Evolutionary conservation across 2,329 filamentous ascomycete species (phyloP).

Genomic region (Colletotrichum abscissum): DNA sequence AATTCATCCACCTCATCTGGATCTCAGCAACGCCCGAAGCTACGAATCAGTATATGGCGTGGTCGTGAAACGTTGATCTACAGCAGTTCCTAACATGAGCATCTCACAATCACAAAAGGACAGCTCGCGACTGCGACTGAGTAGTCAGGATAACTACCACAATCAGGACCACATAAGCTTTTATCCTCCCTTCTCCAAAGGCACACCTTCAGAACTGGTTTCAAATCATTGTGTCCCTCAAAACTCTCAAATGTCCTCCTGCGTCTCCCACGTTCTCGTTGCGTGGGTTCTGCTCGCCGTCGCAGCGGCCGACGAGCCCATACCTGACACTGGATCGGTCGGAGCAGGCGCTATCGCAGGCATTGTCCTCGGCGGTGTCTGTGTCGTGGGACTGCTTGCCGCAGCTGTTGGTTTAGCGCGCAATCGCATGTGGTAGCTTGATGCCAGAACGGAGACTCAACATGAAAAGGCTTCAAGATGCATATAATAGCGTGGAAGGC

Average conservation of each 20-base stretch:
- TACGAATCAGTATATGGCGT: background rate
- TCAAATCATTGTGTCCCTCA: background rate
- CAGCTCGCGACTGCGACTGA: background rate
- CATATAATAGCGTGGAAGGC: no score
- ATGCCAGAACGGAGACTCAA: no score
- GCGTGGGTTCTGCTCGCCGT: background rate
- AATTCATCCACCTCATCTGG: no score
- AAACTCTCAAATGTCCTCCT: background rate
- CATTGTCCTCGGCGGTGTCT: conserved; percentile 4
- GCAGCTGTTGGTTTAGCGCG: background rate
- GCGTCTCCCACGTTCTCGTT: background rate
- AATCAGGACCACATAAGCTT: background rate
- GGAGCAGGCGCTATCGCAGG: background rate
- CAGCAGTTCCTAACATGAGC: background rate
- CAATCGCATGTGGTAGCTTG: background rate
- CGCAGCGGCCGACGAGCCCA: background rate
- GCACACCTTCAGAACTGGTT: background rate
- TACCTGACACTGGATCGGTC: background rate
- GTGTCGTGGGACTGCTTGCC: background rate
- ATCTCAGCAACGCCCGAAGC: background rate
- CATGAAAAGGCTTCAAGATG: background rate
- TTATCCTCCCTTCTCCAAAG: background rate
- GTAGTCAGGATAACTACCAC: background rate
- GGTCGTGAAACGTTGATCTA: background rate
- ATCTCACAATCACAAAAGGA: background rate